Evolutionary conservation across 257 asterid genomes (phyloP).

Genomic region (Paulownia fortunei): DNA sequence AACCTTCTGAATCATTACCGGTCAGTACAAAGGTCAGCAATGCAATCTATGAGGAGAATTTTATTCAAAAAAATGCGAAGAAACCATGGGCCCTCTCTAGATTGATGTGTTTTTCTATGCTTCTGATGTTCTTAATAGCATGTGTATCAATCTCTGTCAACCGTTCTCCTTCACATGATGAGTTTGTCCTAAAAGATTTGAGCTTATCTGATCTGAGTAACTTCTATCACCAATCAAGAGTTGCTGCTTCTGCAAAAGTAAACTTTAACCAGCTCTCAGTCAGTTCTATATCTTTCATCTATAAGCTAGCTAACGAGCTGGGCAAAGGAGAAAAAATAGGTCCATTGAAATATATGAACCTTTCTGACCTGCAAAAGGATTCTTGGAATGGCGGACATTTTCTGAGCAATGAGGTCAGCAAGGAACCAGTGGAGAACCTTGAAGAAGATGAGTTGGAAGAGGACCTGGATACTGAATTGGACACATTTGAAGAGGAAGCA

Average conservation of each 20-base stretch:
- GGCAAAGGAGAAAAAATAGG: conserved; percentile 41
- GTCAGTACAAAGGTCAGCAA: conserved; percentile 15
- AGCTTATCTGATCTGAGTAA: conserved; percentile 43
- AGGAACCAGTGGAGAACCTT: conserved; percentile 21
- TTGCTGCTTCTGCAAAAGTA: conserved; percentile 37
- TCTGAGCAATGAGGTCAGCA: background rate
- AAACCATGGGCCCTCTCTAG: conserved; percentile 41
- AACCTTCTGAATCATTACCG: conserved; percentile 40
- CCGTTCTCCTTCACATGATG: conserved; percentile 41
- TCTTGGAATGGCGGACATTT: conserved; percentile 30
- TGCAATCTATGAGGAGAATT: conserved; percentile 34
- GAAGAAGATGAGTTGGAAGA: conserved; percentile 46
- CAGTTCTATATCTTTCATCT: conserved; percentile 42
- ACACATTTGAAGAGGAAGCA: conserved; percentile 36
- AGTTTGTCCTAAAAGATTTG: conserved; percentile 38
- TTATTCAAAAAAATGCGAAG: conserved; percentile 33
- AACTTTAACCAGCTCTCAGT: conserved; percentile 44
- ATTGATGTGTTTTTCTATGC: conserved; percentile 42
- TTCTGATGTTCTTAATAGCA: conserved; percentile 51
- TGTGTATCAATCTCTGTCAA: conserved; percentile 44
- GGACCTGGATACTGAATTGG: conserved; percentile 18
- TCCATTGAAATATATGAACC: conserved; percentile 56
- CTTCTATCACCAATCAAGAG: conserved; percentile 42
- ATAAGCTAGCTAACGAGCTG: conserved; percentile 39
- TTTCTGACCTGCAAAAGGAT: conserved; percentile 46